Evolutionary conservation across 106 monocot species (phyloP), one percentile per base, ranked within the genome.

Genomic region (Allium sativum): DNA sequence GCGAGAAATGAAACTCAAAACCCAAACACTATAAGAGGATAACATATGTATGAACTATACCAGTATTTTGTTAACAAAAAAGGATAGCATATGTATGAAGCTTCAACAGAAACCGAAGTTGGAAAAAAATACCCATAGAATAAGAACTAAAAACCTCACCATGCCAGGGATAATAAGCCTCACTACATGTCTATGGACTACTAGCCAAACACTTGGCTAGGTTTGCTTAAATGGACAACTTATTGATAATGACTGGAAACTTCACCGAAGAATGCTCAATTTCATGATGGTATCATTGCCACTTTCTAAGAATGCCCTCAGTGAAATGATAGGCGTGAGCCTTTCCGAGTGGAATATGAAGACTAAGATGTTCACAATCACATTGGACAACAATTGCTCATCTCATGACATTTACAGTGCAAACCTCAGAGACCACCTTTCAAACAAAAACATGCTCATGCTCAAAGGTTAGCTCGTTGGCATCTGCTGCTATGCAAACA

Each of bases 401-500:
- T 93, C 93, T 0, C 88, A 93, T 73, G 88, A 93, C 71, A 87
- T 88, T 11, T 93, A 88, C 70, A 88, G 93, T 59, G 82, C 84
- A 56, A 93, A 93, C 66, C 73, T 93, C 17, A 84, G 87, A 62
- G 87, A 92, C 40, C 79, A 84, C 40, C 81, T 92, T 11, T 74
- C 87, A 21, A 83, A 84, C 74, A 92, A 93, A 64, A 77, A 88
- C 61, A 66, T 73, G 14, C 77, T 93, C 18, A 79, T 93, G 81
- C 77, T 93, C 9, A 88, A 82, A 71, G 87, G 88, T 44, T 79
- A 88, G 76, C 17, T 88, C 21, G 88, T 88, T 73, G 79, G 88
- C 47, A 84, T 88, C 21, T 81, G 93, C 14, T 88, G 84, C 42
- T 93, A 84, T 75, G 88, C 81, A 41, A 76, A 94, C 65, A 79